Conservation (phyloP, 2,329 filamentous ascomycete species). For the Pyrenophora graminea region DNA sequence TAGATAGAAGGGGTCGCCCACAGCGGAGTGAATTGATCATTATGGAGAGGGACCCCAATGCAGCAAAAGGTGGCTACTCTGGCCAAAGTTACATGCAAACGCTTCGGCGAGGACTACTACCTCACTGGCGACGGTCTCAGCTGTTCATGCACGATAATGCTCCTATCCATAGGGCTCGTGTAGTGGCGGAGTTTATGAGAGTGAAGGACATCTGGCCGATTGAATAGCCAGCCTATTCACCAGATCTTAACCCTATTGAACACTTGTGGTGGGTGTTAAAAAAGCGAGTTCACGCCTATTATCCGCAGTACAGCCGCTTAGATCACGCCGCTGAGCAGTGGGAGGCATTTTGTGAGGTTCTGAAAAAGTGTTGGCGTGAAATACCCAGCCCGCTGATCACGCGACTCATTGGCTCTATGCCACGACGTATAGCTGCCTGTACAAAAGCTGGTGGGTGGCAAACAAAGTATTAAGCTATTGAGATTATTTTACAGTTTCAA, state of each 20-base stretch:
- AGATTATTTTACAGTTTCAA: too few relatives aligned
- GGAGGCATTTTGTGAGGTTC: constrained; percentile 16
- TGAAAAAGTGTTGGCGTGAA: constrained; percentile 14
- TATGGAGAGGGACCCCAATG: not conserved
- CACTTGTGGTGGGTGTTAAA: constrained; percentile 31
- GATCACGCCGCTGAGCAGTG: constrained; percentile 9
- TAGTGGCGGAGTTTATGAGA: too few relatives aligned
- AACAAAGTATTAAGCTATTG: constrained; percentile 15
- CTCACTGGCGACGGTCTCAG: constrained; percentile 7
- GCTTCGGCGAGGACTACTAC: constrained; percentile 14
- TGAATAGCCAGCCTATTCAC: constrained; percentile 27
- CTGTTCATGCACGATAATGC: constrained; percentile 31
- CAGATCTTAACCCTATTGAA: constrained; percentile 38
- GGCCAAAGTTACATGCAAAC: constrained; percentile 15
- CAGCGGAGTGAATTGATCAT: not conserved
- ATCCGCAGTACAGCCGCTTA: constrained; percentile 22
- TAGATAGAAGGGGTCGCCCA: constrained; percentile 1
- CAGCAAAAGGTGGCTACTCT: constrained; percentile 1
- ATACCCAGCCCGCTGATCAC: constrained; percentile 12
- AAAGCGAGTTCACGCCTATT: constrained; percentile 18
- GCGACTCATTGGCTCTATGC: constrained; percentile 15
- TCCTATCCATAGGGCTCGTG: constrained; percentile 18
- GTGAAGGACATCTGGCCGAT: constrained; percentile 17
- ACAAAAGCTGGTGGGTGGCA: constrained; percentile 11
- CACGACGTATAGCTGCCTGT: constrained; percentile 6